Evolutionary conservation across 1,284 basidiomycete genomes (phyloP).

Genomic region (Heterobasidion annosum): DNA sequence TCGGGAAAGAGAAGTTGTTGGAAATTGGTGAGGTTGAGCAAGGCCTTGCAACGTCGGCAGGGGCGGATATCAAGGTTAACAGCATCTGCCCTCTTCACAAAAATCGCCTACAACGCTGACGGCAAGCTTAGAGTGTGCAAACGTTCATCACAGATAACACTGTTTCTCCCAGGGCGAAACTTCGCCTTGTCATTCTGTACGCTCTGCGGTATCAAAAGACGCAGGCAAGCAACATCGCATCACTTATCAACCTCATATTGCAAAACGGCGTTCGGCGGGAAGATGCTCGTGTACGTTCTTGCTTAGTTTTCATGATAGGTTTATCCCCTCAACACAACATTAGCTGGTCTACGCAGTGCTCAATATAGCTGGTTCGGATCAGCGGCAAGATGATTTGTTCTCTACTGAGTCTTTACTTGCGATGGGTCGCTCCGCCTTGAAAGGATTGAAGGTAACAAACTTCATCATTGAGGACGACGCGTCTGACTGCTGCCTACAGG

Average conservation of each 20-base stretch:
- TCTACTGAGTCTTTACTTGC: constrained; percentile 94
- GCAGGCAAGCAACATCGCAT: constrained; percentile 77
- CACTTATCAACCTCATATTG: constrained; percentile 77
- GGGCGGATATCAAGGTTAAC: constrained; percentile 77
- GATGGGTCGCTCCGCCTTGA: constrained; percentile 89
- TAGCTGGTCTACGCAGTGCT: constrained; percentile 91
- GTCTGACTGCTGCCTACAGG: constrained; percentile 33
- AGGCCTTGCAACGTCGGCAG: constrained; percentile 87
- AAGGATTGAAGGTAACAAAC: constrained; percentile 77
- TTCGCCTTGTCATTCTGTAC: constrained; percentile 90
- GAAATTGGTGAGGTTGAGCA: constrained; percentile 96
- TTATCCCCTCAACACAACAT: background rate
- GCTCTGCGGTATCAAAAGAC: constrained; percentile 94
- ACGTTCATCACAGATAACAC: constrained; percentile 58
- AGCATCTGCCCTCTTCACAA: background rate
- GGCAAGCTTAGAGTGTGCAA: constrained; percentile 60
- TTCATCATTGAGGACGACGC: background rate
- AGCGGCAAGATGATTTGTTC: constrained; percentile 96
- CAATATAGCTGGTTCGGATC: constrained; percentile 92
- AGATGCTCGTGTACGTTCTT: constrained; percentile 65
- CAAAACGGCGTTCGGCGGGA: constrained; percentile 77
- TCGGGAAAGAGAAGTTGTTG: constrained; percentile 79
- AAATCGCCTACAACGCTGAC: background rate
- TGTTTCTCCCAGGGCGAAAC: constrained; percentile 75
- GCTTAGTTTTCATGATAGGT: background rate